Evolutionary conservation across 176 grass and related monocot genomes (phyloP).

Genomic region (Urochloa ruziziensis): DNA sequence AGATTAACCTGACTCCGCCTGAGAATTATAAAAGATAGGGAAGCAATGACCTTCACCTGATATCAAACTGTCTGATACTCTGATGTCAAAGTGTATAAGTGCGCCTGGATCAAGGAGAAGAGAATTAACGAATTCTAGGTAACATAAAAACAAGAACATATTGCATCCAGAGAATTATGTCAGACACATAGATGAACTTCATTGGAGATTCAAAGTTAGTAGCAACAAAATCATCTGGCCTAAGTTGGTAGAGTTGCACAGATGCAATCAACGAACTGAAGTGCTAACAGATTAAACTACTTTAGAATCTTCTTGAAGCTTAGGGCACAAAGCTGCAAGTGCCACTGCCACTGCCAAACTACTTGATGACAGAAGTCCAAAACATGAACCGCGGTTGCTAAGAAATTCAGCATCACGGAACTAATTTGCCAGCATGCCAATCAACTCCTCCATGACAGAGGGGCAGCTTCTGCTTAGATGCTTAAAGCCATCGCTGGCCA

Average conservation of each 20-base stretch:
- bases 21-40: no score
- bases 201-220: background rate
- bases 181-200: background rate
- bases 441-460: background rate
- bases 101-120: background rate
- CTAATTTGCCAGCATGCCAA: background rate
- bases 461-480: conserved; percentile 1
- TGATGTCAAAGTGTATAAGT: background rate
- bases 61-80: background rate
- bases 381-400: background rate
- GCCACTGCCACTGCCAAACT: background rate
- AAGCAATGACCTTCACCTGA: no score
- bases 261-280: background rate
- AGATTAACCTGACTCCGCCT: no score
- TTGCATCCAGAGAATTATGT: background rate
- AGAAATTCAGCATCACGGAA: background rate
- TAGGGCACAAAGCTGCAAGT: background rate
- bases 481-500: background rate
- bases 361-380: background rate
- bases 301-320: background rate
- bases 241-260: background rate
- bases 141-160: background rate
- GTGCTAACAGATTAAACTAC: background rate
- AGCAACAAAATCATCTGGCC: background rate
- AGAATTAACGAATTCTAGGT: background rate